phyloP scores from a whole-genome alignment of 2,329 filamentous ascomycete species.

The Clathrospora elynae region DNA sequence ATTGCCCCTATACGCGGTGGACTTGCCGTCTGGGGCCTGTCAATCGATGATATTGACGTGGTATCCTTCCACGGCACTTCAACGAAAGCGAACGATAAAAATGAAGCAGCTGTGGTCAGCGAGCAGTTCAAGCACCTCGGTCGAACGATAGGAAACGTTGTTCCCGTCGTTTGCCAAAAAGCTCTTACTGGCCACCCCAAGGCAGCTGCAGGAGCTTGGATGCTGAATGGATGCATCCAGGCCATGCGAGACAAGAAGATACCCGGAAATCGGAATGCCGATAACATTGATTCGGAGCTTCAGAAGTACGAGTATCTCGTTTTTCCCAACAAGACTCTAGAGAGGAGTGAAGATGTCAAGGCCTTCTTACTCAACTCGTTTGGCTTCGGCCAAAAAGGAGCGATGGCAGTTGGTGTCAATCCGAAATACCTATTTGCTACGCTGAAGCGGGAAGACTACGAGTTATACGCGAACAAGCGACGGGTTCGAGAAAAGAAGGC shows the following conservation, averaged over 20 bases:
- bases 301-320: conserved; percentile 98
- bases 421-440: conserved; percentile 93
- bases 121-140: conserved; percentile 94
- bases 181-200: conserved; percentile 98
- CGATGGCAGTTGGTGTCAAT: conserved; percentile 95
- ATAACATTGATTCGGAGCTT: conserved; percentile 95
- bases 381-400: conserved; percentile 98
- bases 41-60: conserved; percentile 91
- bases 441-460: conserved; percentile 55
- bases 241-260: conserved; percentile 93
- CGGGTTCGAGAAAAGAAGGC: neutral
- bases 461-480: neutral
- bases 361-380: conserved; percentile 99
- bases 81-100: conserved; percentile 99
- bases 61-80: conserved; percentile 99
- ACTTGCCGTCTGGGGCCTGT: conserved; percentile 96
- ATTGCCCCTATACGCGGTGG: conserved; percentile 96
- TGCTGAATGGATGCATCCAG: conserved; percentile 98
- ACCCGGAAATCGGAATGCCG: conserved; percentile 95
- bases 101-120: conserved; percentile 96
- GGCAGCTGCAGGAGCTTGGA: conserved; percentile 98
- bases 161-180: conserved; percentile 98
- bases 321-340: conserved; percentile 91
- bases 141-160: conserved; percentile 92
- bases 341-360: conserved; percentile 98